Base-by-base conservation (phyloP, 2,329 filamentous ascomycete genomes). In the Nothopassalora personata region DNA sequence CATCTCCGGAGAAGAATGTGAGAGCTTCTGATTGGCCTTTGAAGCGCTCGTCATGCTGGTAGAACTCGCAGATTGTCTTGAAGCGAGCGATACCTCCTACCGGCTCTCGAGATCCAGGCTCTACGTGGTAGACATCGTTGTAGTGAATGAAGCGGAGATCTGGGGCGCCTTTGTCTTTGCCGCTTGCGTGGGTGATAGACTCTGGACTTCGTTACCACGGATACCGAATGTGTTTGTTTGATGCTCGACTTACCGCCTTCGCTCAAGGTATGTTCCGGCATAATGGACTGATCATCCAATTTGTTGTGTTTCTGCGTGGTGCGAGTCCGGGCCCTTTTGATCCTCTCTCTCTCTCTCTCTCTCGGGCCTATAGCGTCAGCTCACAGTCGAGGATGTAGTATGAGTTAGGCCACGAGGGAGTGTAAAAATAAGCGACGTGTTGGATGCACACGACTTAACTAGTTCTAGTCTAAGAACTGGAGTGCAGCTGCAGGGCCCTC, bases 41-140 rank as follows among this genome's bases (percentile, higher is more conserved):
- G 70, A 84, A 94, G 54, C 79, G 79, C 47, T 81, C 73, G 54
- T 83, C 80, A 1, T 51, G 27, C 36, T 62, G 58, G 57, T 96
- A 96, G 72, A 92, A 81, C 60, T 90, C 86, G 64, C 87, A 81
- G 28, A 94, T 77, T 3, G 86, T 87, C 72, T 94, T 86, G 75
- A 97, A 96, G 51, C 92, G 83, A 31, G 89, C 80, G 46, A 89
- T 82, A 18, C 92, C 92, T 30, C 92, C 92, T 1, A 91, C 85
- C 1, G 92, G 92, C 70, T 96, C 90, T 15, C 88, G 85, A 28
- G 89, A 91, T 1, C 80, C 79, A 50, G 81, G 67, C 74, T 96
- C 91, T 56, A 96, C 83, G 68, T 96, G 92, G 74, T 96, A 96
- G 60, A 96, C 91, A 75, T 97, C 91, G 74, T 96, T 96, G 80